Conservation (phyloP, 2,329 filamentous ascomycete genomes). For the Diplodia seriata region DNA sequence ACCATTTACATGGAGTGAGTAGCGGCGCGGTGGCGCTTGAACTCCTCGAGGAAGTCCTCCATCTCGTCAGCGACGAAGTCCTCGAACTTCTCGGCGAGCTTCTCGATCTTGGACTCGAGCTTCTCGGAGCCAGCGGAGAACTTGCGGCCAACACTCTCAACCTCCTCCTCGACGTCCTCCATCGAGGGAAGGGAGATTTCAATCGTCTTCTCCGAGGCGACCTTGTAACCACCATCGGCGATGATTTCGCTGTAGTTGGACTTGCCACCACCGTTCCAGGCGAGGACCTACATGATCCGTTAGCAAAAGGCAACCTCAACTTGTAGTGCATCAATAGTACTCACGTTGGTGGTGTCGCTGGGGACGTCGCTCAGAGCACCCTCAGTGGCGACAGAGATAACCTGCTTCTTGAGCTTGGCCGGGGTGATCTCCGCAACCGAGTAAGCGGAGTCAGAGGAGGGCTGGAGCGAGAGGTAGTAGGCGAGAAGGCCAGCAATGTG, state of each 20-base stretch:
- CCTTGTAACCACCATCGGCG: constrained; percentile 73
- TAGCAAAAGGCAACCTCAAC: constrained; percentile 37
- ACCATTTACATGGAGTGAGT: constrained; percentile 23
- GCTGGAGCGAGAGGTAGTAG: constrained; percentile 97
- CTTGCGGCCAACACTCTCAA: constrained; percentile 48
- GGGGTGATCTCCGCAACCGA: constrained; percentile 89
- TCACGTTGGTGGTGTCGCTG: constrained; percentile 80
- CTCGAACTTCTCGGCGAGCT: constrained; percentile 53
- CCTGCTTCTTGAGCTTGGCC: constrained; percentile 88
- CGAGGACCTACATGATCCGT: constrained; percentile 67
- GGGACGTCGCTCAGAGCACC: constrained; percentile 83
- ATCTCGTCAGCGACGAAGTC: constrained; percentile 58
- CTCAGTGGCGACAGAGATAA: constrained; percentile 82
- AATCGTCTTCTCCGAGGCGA: constrained; percentile 39
- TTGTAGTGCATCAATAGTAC: constrained; percentile 38
- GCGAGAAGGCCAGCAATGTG: constrained; percentile 95
- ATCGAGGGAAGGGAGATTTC: constrained; percentile 37
- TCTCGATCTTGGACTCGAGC: constrained; percentile 57
- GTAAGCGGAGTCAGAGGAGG: constrained; percentile 86
- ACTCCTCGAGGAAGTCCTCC: constrained; percentile 63
- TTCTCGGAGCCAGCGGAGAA: constrained; percentile 46
- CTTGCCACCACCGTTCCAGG: constrained; percentile 97
- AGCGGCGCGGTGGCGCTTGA: constrained; percentile 42
- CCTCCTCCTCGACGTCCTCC: constrained; percentile 41
- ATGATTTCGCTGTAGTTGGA: constrained; percentile 89